Evolutionary conservation across 2,329 filamentous ascomycete species (phyloP).

Genomic region (Sporothrix sp.): DNA sequence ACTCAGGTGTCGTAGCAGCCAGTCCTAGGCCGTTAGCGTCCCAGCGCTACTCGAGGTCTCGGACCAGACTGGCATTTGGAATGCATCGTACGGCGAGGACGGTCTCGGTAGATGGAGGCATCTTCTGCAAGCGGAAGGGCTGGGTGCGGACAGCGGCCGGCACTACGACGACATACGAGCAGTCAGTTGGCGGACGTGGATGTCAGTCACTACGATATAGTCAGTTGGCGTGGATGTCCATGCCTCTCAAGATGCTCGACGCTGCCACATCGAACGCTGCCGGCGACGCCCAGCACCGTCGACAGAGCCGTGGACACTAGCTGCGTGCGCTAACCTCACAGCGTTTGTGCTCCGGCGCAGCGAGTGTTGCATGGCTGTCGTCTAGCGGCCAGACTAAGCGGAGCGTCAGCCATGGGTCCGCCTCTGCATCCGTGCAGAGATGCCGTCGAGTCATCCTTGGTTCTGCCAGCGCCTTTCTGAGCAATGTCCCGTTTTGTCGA

Average conservation of each 20-base stretch:
- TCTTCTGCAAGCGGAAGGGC: too few relatives aligned
- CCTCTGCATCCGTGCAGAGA: neutral
- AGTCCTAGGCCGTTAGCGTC: conserved; percentile 10
- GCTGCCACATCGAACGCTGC: too few relatives aligned
- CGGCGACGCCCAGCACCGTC: neutral
- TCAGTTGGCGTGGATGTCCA: too few relatives aligned
- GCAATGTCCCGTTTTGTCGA: neutral
- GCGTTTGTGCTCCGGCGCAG: conserved; percentile 12
- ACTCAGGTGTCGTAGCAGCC: conserved; percentile 7
- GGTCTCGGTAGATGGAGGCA: neutral
- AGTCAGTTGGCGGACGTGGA: too few relatives aligned
- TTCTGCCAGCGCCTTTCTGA: too few relatives aligned
- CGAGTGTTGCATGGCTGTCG: conserved; percentile 4
- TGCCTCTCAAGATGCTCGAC: too few relatives aligned
- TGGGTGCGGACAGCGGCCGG: too few relatives aligned
- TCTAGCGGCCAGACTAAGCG: neutral
- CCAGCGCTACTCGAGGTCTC: neutral
- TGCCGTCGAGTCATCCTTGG: too few relatives aligned
- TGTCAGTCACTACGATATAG: too few relatives aligned
- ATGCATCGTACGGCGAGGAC: too few relatives aligned
- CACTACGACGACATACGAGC: too few relatives aligned
- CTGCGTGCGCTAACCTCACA: conserved; percentile 12
- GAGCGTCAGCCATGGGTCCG: conserved; percentile 9
- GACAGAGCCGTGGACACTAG: conserved; percentile 5
- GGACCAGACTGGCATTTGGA: neutral